Base-by-base conservation (phyloP, 331 rosid genomes). In the Malus hybrid region DNA sequence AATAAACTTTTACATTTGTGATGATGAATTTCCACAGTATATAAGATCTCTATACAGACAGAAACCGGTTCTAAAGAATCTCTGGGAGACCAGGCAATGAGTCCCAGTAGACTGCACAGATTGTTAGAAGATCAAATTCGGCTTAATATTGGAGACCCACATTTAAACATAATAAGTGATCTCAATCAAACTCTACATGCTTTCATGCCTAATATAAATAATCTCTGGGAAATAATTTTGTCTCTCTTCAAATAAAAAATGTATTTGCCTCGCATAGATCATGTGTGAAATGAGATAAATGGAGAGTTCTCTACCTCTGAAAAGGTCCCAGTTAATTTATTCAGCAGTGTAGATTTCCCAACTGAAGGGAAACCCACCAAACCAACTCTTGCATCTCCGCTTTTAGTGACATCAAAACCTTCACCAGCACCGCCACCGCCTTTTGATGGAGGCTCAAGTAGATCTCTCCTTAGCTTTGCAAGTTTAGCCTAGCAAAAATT, bases 331-430 rank as follows among this genome's bases (percentile, higher is more conserved):
- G 99, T 95, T 84, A 95, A 79, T 78, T 95, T 95, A 87, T 92
- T 95, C 83, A 95, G 85, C 32, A 95, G 81, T 27, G 99, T 95
- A 67, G 99, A 95, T 85, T 95, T 95, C 57, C 99, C 99, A 71
- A 95, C 99, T 11, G 99, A 95, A 76, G 97, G 99, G 75, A 95
- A 95, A 62, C 97, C 99, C 84, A 95, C 99, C 15, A 95, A 89
- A 78, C 99, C 97, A 83, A 95, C 99, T 77, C 99, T 92, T 82
- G 97, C 93, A 86, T 95, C 99, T 54, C 99, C 99, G 71, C 99
- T 95, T 87, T 95, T 95, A 78, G 99, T 95, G 56, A 92, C 99
- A 79, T 95, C 99, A 85, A 95, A 95, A 74, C 99, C 99, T 80
- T 95, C 99, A 74, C 99, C 99, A 60, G 97, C 97, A 62, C 96